These are phyloP conservation scores for Candida smagusa DNA, from an alignment of 1,139 yeast genomes.

Conservation along the genomic window DNA sequence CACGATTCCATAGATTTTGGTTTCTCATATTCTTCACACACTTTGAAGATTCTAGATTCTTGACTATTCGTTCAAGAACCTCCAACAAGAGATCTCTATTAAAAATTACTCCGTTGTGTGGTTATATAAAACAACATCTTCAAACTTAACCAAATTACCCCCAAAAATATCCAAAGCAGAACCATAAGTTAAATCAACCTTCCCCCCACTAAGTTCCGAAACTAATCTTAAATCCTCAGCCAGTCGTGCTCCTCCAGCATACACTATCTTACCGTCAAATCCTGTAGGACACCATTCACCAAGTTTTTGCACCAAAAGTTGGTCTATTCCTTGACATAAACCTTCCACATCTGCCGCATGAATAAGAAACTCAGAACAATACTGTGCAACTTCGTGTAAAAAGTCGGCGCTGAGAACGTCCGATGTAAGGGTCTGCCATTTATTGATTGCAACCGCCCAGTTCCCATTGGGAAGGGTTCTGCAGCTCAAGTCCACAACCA, in stretches of 20 bases:
- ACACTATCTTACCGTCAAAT: slow-evolving; percentile 69
- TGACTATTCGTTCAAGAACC: too few relatives aligned
- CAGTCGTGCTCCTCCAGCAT: slow-evolving; percentile 95
- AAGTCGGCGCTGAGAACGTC: slow-evolving; percentile 53
- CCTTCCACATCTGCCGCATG: slow-evolving; percentile 99
- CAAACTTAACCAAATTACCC: slow-evolving; percentile 71
- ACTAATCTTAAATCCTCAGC: slow-evolving; percentile 67
- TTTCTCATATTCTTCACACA: too few relatives aligned
- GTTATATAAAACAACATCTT: slow-evolving; percentile 53
- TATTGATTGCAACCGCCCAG: slow-evolving; percentile 96
- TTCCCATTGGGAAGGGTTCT: slow-evolving; percentile 39
- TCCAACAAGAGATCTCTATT: too few relatives aligned
- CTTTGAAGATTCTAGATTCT: too few relatives aligned
- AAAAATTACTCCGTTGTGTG: too few relatives aligned
- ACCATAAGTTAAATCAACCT: slow-evolving; percentile 89
- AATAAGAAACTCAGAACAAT: slow-evolving; percentile 81
- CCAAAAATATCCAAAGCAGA: slow-evolving; percentile 94
- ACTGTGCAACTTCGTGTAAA: slow-evolving; percentile 50
- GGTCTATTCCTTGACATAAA: slow-evolving; percentile 86
- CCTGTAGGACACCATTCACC: slow-evolving; percentile 72
- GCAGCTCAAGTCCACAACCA: slow-evolving; percentile 93
- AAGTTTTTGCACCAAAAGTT: slow-evolving; percentile 62
- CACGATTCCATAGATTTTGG: too few relatives aligned
- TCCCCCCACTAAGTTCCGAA: slow-evolving; percentile 63
- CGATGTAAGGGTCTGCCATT: slow-evolving; percentile 89